phyloP scores from a whole-genome alignment of 495 filamentous ascomycete genomes.

The Aspergillus carlsbadensis region DNA sequence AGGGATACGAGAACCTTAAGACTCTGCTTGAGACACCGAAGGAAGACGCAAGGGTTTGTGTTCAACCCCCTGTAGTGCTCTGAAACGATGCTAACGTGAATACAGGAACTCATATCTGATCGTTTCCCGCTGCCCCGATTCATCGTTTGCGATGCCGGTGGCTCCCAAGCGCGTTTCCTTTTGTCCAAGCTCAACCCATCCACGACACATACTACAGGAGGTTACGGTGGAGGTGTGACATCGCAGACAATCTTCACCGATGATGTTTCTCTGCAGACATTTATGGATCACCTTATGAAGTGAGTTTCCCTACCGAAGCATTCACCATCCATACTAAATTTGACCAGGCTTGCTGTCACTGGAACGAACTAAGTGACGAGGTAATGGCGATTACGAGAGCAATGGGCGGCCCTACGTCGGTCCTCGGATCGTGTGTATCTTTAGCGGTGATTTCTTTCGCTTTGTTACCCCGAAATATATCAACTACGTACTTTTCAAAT shows the following conservation, averaged over 20 bases:
- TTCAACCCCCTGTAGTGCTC: background rate
- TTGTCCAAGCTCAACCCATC: conserved; percentile 97
- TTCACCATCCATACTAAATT: conserved; percentile 28
- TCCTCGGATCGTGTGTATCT: conserved; percentile 48
- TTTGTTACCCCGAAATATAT: conserved; percentile 35
- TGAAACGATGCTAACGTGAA: background rate
- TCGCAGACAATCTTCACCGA: conserved; percentile 99
- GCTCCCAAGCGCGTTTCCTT: conserved; percentile 96
- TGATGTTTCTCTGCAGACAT: conserved; percentile 96
- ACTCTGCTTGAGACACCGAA: conserved; percentile 89
- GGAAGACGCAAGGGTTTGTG: conserved; percentile 87
- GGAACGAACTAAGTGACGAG: conserved; percentile 54
- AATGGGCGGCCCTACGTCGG: conserved; percentile 37
- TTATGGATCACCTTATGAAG: conserved; percentile 99
- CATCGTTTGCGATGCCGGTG: conserved; percentile 97
- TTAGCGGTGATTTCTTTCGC: conserved; percentile 43
- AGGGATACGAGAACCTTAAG: conserved; percentile 97
- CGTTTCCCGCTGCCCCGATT: conserved; percentile 97
- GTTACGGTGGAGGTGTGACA: conserved; percentile 86
- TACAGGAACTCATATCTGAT: conserved; percentile 93
- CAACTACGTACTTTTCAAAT: conserved; percentile 35
- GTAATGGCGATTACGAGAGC: conserved; percentile 34
- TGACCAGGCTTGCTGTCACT: conserved; percentile 58
- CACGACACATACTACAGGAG: conserved; percentile 93
- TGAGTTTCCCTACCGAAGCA: conserved; percentile 41